Evolutionary conservation across 148 eudicot genomes (phyloP).

Genomic region (Vaccinium macrocarpon): DNA sequence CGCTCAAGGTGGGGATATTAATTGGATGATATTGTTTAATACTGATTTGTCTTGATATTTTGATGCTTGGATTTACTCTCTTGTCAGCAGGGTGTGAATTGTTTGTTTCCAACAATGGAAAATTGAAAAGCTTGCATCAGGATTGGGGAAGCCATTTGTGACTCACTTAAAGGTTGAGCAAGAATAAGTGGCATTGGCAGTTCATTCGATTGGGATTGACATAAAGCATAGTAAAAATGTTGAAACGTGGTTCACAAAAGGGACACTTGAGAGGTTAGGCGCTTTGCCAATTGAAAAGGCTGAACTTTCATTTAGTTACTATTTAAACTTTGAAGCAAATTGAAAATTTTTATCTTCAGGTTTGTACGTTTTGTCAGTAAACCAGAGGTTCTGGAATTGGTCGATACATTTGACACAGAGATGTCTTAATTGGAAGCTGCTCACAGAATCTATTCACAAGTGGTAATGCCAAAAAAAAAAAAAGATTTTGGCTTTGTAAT

Average conservation of each 20-base stretch:
- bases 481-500: not conserved
- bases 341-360: slow-evolving; percentile 42
- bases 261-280: slow-evolving; percentile 83
- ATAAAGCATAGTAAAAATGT: slow-evolving; percentile 48
- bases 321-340: slow-evolving; percentile 7
- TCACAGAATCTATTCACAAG: slow-evolving; percentile 88
- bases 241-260: slow-evolving; percentile 88
- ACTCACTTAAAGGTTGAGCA: slow-evolving; percentile 78
- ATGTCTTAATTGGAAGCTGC: slow-evolving; percentile 95
- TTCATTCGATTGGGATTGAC: slow-evolving; percentile 81
- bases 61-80: slow-evolving; percentile 12
- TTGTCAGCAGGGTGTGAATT: slow-evolving; percentile 77
- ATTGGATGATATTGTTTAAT: not conserved
- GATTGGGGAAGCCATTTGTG: slow-evolving; percentile 77
- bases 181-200: slow-evolving; percentile 67
- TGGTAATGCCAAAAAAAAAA: slow-evolving; percentile 25
- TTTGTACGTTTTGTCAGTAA: slow-evolving; percentile 94
- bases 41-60: not conserved
- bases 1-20: slow-evolving; percentile 56
- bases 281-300: slow-evolving; percentile 14
- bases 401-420: slow-evolving; percentile 78
- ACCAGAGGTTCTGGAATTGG: slow-evolving; percentile 86
- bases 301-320: not conserved
- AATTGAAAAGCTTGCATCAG: slow-evolving; percentile 87
- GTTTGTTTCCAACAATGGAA: slow-evolving; percentile 76